Conservation (phyloP, 176 grass and related monocot genomes). For the Lolium perenne region DNA sequence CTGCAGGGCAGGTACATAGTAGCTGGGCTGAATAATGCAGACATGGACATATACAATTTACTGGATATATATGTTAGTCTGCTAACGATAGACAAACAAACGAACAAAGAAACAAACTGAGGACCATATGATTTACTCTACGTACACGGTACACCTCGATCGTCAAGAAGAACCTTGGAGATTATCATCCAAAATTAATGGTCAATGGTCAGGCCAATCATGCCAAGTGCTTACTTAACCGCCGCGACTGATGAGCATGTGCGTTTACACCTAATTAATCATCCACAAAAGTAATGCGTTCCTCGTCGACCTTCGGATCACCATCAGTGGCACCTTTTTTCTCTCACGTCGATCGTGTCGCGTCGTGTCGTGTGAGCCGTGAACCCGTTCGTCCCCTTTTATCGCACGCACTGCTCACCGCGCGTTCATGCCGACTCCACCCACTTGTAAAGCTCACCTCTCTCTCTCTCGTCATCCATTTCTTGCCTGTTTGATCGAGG, state of each 20-base stretch:
- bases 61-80: neutral
- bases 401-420: slow-evolving; percentile 33
- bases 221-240: neutral
- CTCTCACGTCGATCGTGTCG: neutral
- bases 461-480: slow-evolving; percentile 3
- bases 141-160: neutral
- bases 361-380: slow-evolving; percentile 30
- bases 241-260: neutral
- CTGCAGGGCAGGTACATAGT: neutral
- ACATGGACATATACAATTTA: neutral
- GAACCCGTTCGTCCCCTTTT: neutral
- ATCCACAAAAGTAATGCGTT: neutral
- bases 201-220: slow-evolving; percentile 5
- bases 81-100: neutral
- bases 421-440: slow-evolving; percentile 25
- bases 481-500: slow-evolving; percentile 28
- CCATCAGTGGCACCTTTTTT: slow-evolving; percentile 3
- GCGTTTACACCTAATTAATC: slow-evolving; percentile 30
- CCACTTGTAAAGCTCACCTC: slow-evolving; percentile 49
- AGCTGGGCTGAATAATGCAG: neutral
- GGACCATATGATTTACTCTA: neutral
- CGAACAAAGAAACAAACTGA: no score
- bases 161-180: neutral
- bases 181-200: neutral
- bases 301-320: neutral